Evolutionary conservation across 2,329 filamentous ascomycete species (phyloP).

Genomic region (Sporothrix globosa): DNA sequence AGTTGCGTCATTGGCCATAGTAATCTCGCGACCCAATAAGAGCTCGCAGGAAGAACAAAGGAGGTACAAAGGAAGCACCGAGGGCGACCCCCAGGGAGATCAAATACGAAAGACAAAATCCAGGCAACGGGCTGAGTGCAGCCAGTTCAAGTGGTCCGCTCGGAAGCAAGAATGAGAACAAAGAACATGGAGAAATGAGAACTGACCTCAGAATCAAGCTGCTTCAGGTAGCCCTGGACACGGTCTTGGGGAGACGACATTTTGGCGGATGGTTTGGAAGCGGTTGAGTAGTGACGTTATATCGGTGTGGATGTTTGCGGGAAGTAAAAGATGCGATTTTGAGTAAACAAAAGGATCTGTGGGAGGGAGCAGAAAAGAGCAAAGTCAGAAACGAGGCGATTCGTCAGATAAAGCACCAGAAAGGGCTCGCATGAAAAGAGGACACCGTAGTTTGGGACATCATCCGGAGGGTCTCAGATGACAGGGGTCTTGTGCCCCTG

Average conservation of each 20-base stretch:
- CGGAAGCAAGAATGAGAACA: not conserved
- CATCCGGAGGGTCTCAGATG: slow-evolving; percentile 16
- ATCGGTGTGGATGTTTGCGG: slow-evolving; percentile 16
- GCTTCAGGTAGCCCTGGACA: slow-evolving; percentile 73
- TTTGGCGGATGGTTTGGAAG: slow-evolving; percentile 41
- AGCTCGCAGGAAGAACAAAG: slow-evolving; percentile 10
- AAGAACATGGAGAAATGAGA: slow-evolving; percentile 33
- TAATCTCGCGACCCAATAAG: not conserved
- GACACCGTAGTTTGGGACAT: slow-evolving; percentile 31
- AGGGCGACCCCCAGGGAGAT: not conserved
- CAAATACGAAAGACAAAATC: not conserved
- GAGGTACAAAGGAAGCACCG: slow-evolving; percentile 13
- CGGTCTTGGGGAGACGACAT: slow-evolving; percentile 78
- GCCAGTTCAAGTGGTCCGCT: not conserved
- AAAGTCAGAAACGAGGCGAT: slow-evolving; percentile 24
- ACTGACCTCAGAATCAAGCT: slow-evolving; percentile 82
- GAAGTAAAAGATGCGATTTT: slow-evolving; percentile 7
- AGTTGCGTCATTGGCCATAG: slow-evolving; percentile 22
- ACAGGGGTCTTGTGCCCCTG: slow-evolving; percentile 4
- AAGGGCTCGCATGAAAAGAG: slow-evolving; percentile 27
- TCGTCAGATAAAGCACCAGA: slow-evolving; percentile 24
- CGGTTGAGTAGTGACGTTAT: slow-evolving; percentile 18
- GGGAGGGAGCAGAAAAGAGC: slow-evolving; percentile 15
- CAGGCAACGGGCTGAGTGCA: not conserved
- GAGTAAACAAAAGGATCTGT: slow-evolving; percentile 20